Conservation (phyloP, 331 rosid species). For the Stylosanthes scabra region DNA sequence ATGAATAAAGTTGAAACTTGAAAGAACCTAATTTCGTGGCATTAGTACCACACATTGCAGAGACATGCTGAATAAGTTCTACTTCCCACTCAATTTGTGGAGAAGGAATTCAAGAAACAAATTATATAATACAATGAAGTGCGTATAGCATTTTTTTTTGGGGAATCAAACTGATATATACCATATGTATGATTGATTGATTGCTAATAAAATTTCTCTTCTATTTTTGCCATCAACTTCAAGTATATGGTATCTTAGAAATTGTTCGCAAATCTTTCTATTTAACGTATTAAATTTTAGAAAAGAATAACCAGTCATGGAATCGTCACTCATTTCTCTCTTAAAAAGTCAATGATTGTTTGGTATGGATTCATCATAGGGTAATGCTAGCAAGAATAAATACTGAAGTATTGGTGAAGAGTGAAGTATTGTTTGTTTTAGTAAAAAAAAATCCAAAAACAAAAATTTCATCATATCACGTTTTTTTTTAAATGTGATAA, state of each 20-base stretch:
- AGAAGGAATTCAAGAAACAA: slow-evolving; percentile 23
- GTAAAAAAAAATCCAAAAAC: no score
- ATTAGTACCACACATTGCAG: slow-evolving; percentile 14
- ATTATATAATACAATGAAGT: background rate
- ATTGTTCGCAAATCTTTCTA: background rate
- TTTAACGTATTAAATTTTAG: background rate
- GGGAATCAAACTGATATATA: slow-evolving; percentile 5
- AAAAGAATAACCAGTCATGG: no score
- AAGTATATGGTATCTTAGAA: background rate
- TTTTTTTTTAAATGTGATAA: no score
- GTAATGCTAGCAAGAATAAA: no score
- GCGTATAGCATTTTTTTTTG: slow-evolving; percentile 12
- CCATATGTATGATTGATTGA: background rate
- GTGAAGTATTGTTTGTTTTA: no score
- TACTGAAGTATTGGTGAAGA: no score
- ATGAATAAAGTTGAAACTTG: slow-evolving; percentile 16
- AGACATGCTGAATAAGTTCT: slow-evolving; percentile 42
- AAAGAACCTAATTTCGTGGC: slow-evolving; percentile 41
- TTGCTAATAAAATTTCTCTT: slow-evolving; percentile 2
- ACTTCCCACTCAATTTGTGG: slow-evolving; percentile 42
- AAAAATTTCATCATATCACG: no score
- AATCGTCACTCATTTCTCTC: no score
- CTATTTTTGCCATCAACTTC: background rate
- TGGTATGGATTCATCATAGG: no score
- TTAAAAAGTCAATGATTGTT: no score